phyloP scores from a whole-genome alignment of 169 alveolate species.

The Plasmodium billcollinsi region DNA sequence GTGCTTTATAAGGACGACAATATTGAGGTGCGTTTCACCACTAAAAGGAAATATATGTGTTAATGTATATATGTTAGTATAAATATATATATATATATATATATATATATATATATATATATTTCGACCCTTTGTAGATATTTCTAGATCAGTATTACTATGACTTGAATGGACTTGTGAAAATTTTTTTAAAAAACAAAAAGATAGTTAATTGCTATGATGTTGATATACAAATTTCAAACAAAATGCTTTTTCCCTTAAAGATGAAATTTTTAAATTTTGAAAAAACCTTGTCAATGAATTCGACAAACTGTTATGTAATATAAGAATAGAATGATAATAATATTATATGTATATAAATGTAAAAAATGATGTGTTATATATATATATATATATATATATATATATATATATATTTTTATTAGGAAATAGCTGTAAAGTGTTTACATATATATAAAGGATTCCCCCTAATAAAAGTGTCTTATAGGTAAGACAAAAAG shows the following conservation, averaged over 20 bases:
- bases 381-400: background rate
- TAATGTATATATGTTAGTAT: background rate
- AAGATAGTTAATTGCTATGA: slow-evolving; percentile 35
- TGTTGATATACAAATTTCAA: slow-evolving; percentile 51
- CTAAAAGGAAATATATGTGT: background rate
- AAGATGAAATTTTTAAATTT: slow-evolving; percentile 26
- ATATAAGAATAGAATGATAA: background rate
- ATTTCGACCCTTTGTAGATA: slow-evolving; percentile 5
- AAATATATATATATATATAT: background rate
- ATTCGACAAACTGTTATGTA: slow-evolving; percentile 45
- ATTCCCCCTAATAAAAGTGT: slow-evolving; percentile 58
- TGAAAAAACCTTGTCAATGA: slow-evolving; percentile 32
- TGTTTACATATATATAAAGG: slow-evolving; percentile 52
- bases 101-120: background rate
- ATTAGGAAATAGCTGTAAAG: slow-evolving; percentile 70
- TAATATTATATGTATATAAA: slow-evolving; percentile 7
- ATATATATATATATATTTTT: background rate
- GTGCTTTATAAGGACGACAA: slow-evolving; percentile 12
- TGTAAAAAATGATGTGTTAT: background rate
- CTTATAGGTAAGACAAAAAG: slow-evolving; percentile 35
- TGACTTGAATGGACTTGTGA: slow-evolving; percentile 29
- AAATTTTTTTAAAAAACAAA: slow-evolving; percentile 42
- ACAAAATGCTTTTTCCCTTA: slow-evolving; percentile 52
- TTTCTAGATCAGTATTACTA: slow-evolving; percentile 30
- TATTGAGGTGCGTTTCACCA: slow-evolving; percentile 25